Percentiles rank a stretch among this genome's conserved stretches.
Evolutionary conservation across 371 early-diverging fungal species (phyloP).

Genomic region (Fennellomyces sp.): DNA sequence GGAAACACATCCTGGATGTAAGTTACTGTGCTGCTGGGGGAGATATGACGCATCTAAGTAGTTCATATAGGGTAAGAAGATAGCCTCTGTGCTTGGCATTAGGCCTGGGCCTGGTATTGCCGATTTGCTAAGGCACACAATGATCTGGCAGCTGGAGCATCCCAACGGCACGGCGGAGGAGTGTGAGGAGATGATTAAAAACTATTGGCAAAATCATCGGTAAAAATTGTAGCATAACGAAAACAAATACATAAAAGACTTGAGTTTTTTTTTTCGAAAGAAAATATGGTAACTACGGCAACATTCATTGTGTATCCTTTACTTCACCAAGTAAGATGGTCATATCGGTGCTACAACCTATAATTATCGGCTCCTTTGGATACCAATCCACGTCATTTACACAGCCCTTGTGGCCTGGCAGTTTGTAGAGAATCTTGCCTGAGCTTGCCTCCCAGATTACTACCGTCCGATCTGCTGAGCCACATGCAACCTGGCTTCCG

Average conservation of each 20-base stretch:
- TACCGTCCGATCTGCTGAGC: conserved; percentile 92
- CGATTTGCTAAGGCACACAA: conserved; percentile 53
- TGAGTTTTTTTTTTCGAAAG: too few relatives aligned
- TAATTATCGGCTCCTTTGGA: conserved; percentile 86
- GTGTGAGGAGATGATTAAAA: conserved; percentile 48
- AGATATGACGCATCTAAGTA: neutral
- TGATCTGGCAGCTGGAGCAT: conserved; percentile 79
- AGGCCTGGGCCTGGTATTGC: conserved; percentile 69
- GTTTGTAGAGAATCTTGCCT: conserved; percentile 85
- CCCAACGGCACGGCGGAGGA: conserved; percentile 63
- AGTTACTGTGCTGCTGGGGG: too few relatives aligned
- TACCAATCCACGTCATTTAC: conserved; percentile 98
- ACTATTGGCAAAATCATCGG: conserved; percentile 29
- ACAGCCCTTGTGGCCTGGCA: conserved; percentile 96
- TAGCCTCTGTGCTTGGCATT: conserved; percentile 58
- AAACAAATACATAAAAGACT: too few relatives aligned
- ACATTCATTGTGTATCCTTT: conserved; percentile 25
- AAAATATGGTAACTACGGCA: too few relatives aligned
- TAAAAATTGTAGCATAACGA: neutral
- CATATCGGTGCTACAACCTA: conserved; percentile 86
- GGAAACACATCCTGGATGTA: conserved; percentile 70
- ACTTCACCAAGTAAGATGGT: conserved; percentile 89
- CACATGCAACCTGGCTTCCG: conserved; percentile 88
- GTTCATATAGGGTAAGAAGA: conserved; percentile 59
- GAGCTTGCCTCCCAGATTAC: conserved; percentile 94